Evolutionary conservation across 805 yeast species (phyloP).

Genomic region (Yamadazyma insecticola): DNA sequence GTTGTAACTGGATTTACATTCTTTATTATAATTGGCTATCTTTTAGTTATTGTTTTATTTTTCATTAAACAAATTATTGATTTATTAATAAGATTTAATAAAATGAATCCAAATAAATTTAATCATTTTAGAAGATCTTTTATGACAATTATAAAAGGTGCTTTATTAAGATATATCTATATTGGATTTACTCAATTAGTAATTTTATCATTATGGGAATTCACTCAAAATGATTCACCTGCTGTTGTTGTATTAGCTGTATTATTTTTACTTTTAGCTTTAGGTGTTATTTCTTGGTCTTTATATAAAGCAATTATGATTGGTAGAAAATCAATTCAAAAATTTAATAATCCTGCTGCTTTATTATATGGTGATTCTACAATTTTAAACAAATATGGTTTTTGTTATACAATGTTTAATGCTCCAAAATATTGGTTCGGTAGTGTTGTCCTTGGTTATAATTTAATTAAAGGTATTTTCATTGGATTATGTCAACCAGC

Average conservation of each 20-base stretch:
- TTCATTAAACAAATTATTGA: constrained; percentile 48
- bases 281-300: constrained; percentile 61
- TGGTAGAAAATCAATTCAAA: constrained; percentile 57
- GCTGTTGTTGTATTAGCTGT: constrained; percentile 83
- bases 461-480: constrained; percentile 63
- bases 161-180: constrained; percentile 69
- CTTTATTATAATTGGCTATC: constrained; percentile 71
- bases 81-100: constrained; percentile 43
- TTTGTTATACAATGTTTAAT: constrained; percentile 82
- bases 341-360: constrained; percentile 81
- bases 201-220: constrained; percentile 84
- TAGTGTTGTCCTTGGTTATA: constrained; percentile 54
- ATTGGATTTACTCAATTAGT: constrained; percentile 83
- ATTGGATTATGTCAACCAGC: constrained; percentile 75
- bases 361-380: constrained; percentile 73
- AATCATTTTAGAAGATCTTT: constrained; percentile 51
- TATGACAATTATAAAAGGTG: constrained; percentile 64
- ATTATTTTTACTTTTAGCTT: constrained; percentile 57
- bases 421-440: constrained; percentile 86
- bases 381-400: constrained; percentile 77
- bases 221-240: constrained; percentile 74
- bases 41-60: constrained; percentile 59
- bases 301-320: constrained; percentile 57
- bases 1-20: constrained; percentile 87
- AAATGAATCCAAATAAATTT: constrained; percentile 46